Evolutionary conservation across 2,329 filamentous ascomycete species (phyloP).

Genomic region (Monilinia fructigena): DNA sequence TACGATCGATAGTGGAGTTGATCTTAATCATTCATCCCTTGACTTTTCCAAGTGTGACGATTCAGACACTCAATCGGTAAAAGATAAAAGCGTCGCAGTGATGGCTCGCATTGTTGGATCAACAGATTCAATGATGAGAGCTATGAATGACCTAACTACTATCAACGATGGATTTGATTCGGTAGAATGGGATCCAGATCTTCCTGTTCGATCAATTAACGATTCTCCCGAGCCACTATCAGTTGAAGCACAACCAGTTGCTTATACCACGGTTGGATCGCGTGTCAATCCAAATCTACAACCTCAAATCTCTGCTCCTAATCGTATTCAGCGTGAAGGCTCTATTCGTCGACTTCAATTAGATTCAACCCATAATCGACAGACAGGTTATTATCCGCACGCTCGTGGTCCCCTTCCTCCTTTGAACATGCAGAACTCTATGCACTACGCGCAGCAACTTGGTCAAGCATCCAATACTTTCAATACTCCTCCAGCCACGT

Average conservation of each 20-base stretch:
- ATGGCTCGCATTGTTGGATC: conserved; percentile 22
- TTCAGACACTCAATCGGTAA: conserved; percentile 23
- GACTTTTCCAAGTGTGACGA: conserved; percentile 13
- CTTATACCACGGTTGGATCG: conserved; percentile 42
- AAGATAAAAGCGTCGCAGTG: conserved; percentile 20
- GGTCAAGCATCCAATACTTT: conserved; percentile 26
- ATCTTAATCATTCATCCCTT: conserved; percentile 2
- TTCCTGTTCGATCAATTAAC: conserved; percentile 31
- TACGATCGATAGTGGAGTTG: conserved; percentile 14
- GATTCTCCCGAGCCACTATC: conserved; percentile 38
- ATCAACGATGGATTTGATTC: conserved; percentile 37
- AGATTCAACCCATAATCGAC: conserved; percentile 29
- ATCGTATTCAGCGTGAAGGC: conserved; percentile 41
- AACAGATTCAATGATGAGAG: neutral
- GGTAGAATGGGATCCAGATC: conserved; percentile 38
- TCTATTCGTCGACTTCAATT: conserved; percentile 36
- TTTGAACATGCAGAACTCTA: conserved; percentile 36
- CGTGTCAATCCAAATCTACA: conserved; percentile 37
- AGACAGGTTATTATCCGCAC: conserved; percentile 31
- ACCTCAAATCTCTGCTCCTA: conserved; percentile 39
- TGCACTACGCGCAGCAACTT: conserved; percentile 39
- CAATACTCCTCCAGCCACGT: conserved; percentile 20
- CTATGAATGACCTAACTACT: neutral
- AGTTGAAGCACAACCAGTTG: conserved; percentile 35
- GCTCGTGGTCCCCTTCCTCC: conserved; percentile 31